Base-by-base conservation (phyloP, 106 monocot genomes). In the Allium cepa region DNA sequence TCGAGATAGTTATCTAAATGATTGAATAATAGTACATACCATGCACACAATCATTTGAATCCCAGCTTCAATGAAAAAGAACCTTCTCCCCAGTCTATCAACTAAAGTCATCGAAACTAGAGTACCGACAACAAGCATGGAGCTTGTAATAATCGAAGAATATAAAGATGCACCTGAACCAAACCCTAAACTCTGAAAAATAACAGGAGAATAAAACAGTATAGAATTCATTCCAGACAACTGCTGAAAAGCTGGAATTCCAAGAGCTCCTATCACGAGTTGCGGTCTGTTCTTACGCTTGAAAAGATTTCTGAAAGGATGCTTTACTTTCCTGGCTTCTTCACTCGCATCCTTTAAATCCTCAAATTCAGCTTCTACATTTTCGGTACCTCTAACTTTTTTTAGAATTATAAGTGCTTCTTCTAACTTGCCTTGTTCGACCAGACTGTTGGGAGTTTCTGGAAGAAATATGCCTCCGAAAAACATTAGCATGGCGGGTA, bases 401-500 rank as follows among this genome's bases (percentile, higher is more conserved):
- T 72, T 72, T 4, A 81, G 69, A 26, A 81, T 53, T 2, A 17
- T 48, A 15, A 81, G 66, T 52, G 81, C 85, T 62, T 85, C 75
- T 1, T 85, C 85, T 0, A 81, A 28, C 17, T 9, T 72, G 27
- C 85, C 81, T 57, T 75, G 75, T 49, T 85, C 85, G 26, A 85
- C 79, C 0, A 86, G 76, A 62, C 81, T 86, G 69, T 81, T 85
- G 1, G 85, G 80, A 1, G 85, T 85, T 60, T 81, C 80, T 0
- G 81, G 85, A 0, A 85, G 74, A 53, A 81, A 85, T 5, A 69
- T 11, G 12, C 75, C 81, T 1, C 85, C 85, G 8, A 81, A 11
- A n/a, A 85, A 81, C 85, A 85, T 85, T 15, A 85, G 71, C n/a
- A 60, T 72, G 4, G 85, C 85, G 4, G 85, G 85, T 4, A 76